phyloP scores from a whole-genome alignment of 495 filamentous ascomycete species.

The Talaromyces stipitatus region DNA sequence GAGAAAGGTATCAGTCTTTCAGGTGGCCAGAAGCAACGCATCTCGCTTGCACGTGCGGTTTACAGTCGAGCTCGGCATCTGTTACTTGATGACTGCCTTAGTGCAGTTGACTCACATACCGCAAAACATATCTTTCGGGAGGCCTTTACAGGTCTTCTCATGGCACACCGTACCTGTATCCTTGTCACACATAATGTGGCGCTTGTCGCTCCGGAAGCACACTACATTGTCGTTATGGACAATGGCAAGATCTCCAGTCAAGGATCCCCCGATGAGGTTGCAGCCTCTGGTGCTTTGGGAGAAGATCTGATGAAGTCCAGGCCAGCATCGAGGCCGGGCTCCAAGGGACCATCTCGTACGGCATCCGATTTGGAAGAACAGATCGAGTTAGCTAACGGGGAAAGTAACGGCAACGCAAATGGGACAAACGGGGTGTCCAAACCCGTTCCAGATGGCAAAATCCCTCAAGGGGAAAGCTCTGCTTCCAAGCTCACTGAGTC shows the following conservation, averaged over 20 bases:
- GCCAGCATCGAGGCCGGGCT: constrained; percentile 56
- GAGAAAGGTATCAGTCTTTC: constrained; percentile 97
- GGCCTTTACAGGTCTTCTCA: constrained; percentile 82
- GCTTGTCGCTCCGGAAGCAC: constrained; percentile 69
- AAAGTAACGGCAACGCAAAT: constrained; percentile 23
- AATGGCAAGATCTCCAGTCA: constrained; percentile 77
- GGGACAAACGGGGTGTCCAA: constrained; percentile 25
- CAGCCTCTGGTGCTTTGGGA: constrained; percentile 75
- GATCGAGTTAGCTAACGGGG: constrained; percentile 15
- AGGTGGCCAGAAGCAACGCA: constrained; percentile 95
- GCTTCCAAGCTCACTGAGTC: constrained; percentile 55
- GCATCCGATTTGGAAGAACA: constrained; percentile 49
- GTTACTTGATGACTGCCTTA: constrained; percentile 90
- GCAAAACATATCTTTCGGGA: constrained; percentile 97
- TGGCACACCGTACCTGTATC: constrained; percentile 84
- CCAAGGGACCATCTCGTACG: constrained; percentile 63
- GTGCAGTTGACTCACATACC: constrained; percentile 97
- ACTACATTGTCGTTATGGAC: constrained; percentile 75
- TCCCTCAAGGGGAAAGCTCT: constrained; percentile 38
- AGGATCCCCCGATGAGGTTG: constrained; percentile 67
- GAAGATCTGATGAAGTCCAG: constrained; percentile 73
- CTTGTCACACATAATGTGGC: constrained; percentile 94
- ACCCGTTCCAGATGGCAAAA: constrained; percentile 18
- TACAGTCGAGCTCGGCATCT: constrained; percentile 90
- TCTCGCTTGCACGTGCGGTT: constrained; percentile 86